phyloP scores from a whole-genome alignment of 345 rosid genomes.

The Clausena lansium region DNA sequence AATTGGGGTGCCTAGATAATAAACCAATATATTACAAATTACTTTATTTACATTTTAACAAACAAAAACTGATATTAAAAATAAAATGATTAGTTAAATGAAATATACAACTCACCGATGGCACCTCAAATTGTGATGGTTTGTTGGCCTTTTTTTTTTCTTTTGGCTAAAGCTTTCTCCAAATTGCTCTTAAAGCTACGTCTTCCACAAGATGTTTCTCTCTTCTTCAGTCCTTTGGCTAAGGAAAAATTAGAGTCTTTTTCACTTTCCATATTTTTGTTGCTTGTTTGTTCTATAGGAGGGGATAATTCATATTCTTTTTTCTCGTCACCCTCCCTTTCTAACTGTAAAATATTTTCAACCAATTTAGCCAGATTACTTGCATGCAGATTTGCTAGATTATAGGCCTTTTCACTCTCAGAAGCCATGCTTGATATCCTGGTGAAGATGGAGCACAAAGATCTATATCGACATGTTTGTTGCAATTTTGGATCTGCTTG shows the following conservation, averaged over 20 bases:
- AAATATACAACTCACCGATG: neutral
- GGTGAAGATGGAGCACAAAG: neutral
- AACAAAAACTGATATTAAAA: no score
- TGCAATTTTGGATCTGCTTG: neutral
- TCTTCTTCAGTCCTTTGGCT: neutral
- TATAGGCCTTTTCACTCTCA: neutral
- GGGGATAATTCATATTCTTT: neutral
- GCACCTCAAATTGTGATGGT: neutral
- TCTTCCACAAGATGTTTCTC: neutral
- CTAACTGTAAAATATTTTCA: no score
- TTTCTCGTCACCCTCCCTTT: neutral
- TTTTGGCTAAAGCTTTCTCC: neutral
- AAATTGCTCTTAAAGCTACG: neutral
- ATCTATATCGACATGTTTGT: no score
- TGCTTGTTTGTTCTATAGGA: neutral
- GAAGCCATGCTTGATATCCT: neutral
- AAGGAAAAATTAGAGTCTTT: neutral
- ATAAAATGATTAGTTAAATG: no score
- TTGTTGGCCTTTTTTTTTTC: neutral
- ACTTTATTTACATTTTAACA: no score
- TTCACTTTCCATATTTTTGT: neutral
- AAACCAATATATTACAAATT: no score
- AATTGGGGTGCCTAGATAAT: no score
- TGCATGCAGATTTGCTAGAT: neutral
- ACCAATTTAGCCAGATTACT: no score